Base-by-base conservation (phyloP, 2,329 filamentous ascomycete species). In the Fusarium coffeatum region DNA sequence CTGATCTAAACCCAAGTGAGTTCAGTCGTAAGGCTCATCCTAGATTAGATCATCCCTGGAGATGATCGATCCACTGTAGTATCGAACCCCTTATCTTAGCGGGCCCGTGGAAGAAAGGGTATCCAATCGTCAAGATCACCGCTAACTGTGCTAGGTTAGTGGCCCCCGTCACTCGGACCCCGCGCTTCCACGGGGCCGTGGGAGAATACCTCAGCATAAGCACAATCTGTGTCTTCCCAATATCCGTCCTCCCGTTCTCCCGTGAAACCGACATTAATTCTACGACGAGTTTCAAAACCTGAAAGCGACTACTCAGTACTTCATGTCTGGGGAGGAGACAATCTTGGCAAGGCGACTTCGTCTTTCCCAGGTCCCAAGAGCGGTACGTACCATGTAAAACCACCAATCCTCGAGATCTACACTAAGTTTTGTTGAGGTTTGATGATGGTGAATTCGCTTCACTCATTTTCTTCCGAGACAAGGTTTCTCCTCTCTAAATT, bases 111-210 rank as follows among this genome's bases (percentile, higher is more conserved):
- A 15, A 16, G 20, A 15, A 25, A 41, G 55, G 61, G 28, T 27
- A 55, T 28, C 61, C 63, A 66, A 66, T 66, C 55, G 40, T 37
- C 23, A 16, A 27, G n/a, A 45, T 51, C 10, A 10, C 7, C 59
- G 28, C 48, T 55, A 55, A 34, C 37, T 5, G 6, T n/a, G 34
- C 30, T 40, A 34, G 32, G 28, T 30, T 32, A 12, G 18, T 22
- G 28, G 8, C 10, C 5, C 34, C 49, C 62, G 58, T 63, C 13
- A 27, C 16, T 37, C 62, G 62, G 66, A 27, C 10, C 43, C 66
- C 66, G 55, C 47, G 66, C 57, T 32, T 58, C 68, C 68, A 67
- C 64, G 66, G 68, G 22, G 42, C 42, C 66, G 57, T 56, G 67
- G 66, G 12, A 25, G 54, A 59, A 68, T 18, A 12, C 11, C 34